Evolutionary conservation across 352 stramenopile genomes (phyloP).

Genomic region (Pythium grandisporangium): DNA sequence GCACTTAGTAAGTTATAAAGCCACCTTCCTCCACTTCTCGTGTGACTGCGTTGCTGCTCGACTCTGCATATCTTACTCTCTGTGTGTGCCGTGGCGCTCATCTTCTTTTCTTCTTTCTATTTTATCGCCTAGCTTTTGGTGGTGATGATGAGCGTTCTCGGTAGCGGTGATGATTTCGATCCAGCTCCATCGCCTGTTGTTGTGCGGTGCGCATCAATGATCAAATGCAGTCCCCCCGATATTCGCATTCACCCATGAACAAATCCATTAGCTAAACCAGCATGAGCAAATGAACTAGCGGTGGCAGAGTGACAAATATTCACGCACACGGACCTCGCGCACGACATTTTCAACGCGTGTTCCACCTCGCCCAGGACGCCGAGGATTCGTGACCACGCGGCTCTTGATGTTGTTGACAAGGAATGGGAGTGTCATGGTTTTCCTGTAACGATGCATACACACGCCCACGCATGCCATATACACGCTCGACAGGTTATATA

Average conservation of each 20-base stretch:
- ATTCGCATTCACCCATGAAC: no score
- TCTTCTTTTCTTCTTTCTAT: no score
- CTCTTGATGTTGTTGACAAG: constrained; percentile 50
- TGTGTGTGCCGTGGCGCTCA: no score
- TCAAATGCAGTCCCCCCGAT: no score
- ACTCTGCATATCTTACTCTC: no score
- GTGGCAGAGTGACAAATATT: no score
- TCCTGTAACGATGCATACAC: no score
- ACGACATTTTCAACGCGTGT: constrained; percentile 60
- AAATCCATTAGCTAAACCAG: no score
- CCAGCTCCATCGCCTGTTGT: constrained; percentile 54
- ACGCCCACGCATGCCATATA: not conserved
- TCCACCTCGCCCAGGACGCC: constrained; percentile 29
- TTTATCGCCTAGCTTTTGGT: constrained; percentile 6
- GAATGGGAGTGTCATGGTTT: constrained; percentile 69
- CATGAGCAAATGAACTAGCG: not conserved
- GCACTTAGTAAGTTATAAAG: no score
- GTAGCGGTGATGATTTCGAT: constrained; percentile 35
- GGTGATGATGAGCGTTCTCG: constrained; percentile 16
- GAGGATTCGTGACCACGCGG: constrained; percentile 52
- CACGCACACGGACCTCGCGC: constrained; percentile 32
- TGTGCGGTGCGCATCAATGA: not conserved
- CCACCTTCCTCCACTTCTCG: no score
- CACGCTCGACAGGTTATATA: no score
- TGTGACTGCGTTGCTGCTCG: no score